Percentiles rank a stretch among this genome's conserved stretches.
These are phyloP conservation scores for Nigrospora osmanthi DNA, from an alignment of 2,329 filamentous ascomycete species.

Conservation along the genomic window DNA sequence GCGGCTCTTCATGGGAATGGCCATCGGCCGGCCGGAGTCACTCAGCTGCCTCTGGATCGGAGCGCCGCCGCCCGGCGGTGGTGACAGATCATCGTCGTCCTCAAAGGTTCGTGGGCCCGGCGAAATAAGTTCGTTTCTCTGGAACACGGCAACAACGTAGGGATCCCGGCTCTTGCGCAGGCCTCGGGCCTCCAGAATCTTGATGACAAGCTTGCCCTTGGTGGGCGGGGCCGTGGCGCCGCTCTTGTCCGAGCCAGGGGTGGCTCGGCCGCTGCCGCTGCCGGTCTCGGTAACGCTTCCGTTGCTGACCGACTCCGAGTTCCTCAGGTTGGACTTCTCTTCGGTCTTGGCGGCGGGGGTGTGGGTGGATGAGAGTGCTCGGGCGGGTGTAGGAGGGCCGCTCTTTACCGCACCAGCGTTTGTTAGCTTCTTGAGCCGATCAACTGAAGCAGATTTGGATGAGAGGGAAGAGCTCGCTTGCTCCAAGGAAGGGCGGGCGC, in stretches of 20 bases:
- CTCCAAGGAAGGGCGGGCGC: slow-evolving; percentile 26
- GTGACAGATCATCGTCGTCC: slow-evolving; percentile 50
- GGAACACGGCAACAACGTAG: slow-evolving; percentile 94
- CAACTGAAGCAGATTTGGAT: slow-evolving; percentile 54
- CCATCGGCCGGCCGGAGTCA: slow-evolving; percentile 78
- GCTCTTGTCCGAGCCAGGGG: slow-evolving; percentile 33
- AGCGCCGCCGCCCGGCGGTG: slow-evolving; percentile 45
- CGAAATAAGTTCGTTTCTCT: slow-evolving; percentile 93
- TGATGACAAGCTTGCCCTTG: slow-evolving; percentile 84
- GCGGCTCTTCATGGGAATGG: slow-evolving; percentile 92
- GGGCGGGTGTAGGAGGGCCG: slow-evolving; percentile 82
- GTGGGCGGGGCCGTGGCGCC: slow-evolving; percentile 61
- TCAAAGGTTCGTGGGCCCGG: slow-evolving; percentile 63
- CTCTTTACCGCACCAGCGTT: slow-evolving; percentile 75
- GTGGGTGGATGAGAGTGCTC: slow-evolving; percentile 65
- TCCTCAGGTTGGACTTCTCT: slow-evolving; percentile 7
- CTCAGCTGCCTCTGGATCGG: slow-evolving; percentile 65
- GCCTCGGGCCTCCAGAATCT: slow-evolving; percentile 78
- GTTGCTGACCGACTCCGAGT: slow-evolving; percentile 17
- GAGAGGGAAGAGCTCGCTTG: slow-evolving; percentile 24
- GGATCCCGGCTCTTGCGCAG: slow-evolving; percentile 78
- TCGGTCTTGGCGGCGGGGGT: slow-evolving; percentile 39
- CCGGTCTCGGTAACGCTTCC: slow-evolving; percentile 30
- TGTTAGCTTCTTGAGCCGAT: slow-evolving; percentile 83
- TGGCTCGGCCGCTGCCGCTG: slow-evolving; percentile 45